Conservation (phyloP, 208 protist genomes). For the Novymonas esmeraldas region DNA sequence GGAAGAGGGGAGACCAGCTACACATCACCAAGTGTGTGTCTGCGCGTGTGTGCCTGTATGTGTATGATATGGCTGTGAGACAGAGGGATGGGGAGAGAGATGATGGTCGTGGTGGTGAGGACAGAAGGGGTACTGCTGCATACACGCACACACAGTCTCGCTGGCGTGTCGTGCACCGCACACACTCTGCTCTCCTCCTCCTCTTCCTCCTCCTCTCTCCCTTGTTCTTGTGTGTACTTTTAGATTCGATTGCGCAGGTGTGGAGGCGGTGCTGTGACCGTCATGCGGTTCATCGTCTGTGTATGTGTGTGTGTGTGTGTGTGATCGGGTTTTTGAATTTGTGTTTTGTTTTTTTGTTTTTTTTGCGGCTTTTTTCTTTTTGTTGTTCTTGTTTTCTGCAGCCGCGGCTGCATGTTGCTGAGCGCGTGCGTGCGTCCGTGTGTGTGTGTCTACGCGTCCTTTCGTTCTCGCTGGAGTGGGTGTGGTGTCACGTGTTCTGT, state of each 20-base stretch:
- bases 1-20: too few relatives aligned
- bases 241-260: too few relatives aligned
- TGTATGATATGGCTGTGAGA: too few relatives aligned
- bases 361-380: neutral
- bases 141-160: neutral
- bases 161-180: neutral
- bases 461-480: neutral
- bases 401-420: too few relatives aligned
- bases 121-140: conserved; percentile 1
- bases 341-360: conserved; percentile 11
- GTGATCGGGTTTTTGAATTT: conserved; percentile 1
- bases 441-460: conserved; percentile 6
- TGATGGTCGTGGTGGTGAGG: too few relatives aligned
- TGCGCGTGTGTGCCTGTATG: too few relatives aligned
- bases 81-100: too few relatives aligned
- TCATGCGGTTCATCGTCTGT: neutral
- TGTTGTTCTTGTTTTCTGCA: neutral
- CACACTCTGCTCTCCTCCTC: neutral
- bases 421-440: conserved; percentile 7
- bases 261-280: neutral
- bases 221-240: too few relatives aligned
- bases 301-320: neutral
- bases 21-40: too few relatives aligned
- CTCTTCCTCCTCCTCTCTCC: too few relatives aligned
- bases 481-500: neutral